Evolutionary conservation across 2,329 filamentous ascomycete genomes (phyloP), one percentile per base, ranked within the genome.

Genomic region (Penicillium sp.): DNA sequence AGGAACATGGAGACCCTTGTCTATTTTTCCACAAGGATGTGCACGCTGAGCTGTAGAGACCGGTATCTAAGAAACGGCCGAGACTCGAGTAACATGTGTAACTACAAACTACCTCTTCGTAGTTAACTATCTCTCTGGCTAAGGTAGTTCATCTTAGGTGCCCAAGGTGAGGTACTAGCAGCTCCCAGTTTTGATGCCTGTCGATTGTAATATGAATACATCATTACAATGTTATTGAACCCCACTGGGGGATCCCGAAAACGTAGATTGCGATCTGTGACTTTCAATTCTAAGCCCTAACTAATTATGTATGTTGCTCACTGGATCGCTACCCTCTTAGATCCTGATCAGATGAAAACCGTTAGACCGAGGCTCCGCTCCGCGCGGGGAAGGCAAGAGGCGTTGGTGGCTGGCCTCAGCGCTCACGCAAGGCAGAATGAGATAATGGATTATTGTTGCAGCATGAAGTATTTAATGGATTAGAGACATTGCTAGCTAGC

Each of bases 301-400:
- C 19, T 22, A 22, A 5, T 22, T 22, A 22, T 22, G 19, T 22
- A 49, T 27, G 3, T 31, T 43, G 19, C 18, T 28, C 22, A 36
- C 19, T 35, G n/a, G 19, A 11, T 30, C 18, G 29, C 14, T 16
- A 41, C 19, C 35, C 33, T 18, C 16, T 43, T 48, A 48, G 38
- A 35, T 14, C 5, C 18, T 34, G 18, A 29, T 12, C 22, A 7
- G 39, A 43, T 34, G 18, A 36, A 55, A 53, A 47, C 50, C 53
- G 47, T 56, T 54, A 38, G 16, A 44, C 47, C 47, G 47, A 46
- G 47, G 47, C 47, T 49, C 47, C 47, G 47, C 47, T 49, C 16
- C 43, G 13, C 38, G 36, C 35, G 42, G 43, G 36, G 47, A 44
- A 44, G 35, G 46, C 16, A 35, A 45, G 29, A 46, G 47, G 47